Evolutionary conservation across 192 early-diverging fungal species (phyloP).

Genomic region (Endogone sp.): DNA sequence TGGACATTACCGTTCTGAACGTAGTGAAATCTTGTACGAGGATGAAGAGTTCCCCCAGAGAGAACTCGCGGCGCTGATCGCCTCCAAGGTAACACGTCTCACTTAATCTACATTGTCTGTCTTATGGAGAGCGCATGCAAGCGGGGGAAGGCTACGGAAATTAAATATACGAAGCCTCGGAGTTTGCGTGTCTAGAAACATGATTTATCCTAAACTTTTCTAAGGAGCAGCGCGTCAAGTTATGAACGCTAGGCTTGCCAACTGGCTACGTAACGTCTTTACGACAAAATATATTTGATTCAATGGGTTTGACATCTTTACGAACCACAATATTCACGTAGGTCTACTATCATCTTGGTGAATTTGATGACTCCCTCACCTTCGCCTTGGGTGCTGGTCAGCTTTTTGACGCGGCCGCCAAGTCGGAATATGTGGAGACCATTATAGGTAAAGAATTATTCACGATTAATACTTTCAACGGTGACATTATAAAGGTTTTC

Average conservation of each 20-base stretch:
- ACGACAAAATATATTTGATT: no score
- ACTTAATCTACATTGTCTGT: not conserved
- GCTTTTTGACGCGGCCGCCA: conserved; percentile 78
- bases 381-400: conserved; percentile 95
- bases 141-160: no score
- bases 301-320: no score
- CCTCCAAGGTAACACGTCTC: conserved; percentile 74
- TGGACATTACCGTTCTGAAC: conserved; percentile 9
- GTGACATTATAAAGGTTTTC: not conserved
- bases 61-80: conserved; percentile 90
- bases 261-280: no score
- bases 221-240: no score
- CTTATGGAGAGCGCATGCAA: not conserved
- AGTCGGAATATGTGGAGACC: conserved; percentile 90
- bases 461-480: no score
- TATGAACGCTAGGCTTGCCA: no score
- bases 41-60: conserved; percentile 81
- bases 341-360: conserved; percentile 97
- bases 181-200: no score
- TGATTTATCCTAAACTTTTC: no score
- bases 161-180: no score
- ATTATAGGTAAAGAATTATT: conserved; percentile 56
- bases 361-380: conserved; percentile 89
- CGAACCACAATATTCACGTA: no score
- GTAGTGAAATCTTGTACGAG: conserved; percentile 93